phyloP scores from a whole-genome alignment of 2,329 filamentous ascomycete species.

The Arthrobotrys musiformis region DNA sequence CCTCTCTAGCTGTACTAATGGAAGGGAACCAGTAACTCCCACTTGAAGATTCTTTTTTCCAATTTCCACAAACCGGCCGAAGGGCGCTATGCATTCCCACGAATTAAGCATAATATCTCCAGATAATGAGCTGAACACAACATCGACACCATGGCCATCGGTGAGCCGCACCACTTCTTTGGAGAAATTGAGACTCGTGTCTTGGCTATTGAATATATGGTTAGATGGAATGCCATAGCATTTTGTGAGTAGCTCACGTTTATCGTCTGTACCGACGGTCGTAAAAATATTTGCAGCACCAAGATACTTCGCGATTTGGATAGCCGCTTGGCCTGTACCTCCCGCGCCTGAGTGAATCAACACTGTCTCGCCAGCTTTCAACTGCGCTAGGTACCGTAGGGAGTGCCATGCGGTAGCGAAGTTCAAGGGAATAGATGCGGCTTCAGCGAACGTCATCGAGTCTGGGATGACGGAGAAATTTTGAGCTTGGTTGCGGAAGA shows the following conservation, averaged over 20 bases:
- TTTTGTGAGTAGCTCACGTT: constrained; percentile 62
- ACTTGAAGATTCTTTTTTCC: constrained; percentile 65
- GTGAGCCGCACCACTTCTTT: constrained; percentile 61
- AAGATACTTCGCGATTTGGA: constrained; percentile 60
- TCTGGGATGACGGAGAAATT: constrained; percentile 8
- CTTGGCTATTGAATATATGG: constrained; percentile 63
- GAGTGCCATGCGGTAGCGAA: constrained; percentile 57
- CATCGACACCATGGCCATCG: constrained; percentile 62
- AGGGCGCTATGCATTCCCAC: constrained; percentile 65
- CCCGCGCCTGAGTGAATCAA: constrained; percentile 63
- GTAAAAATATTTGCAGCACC: constrained; percentile 64
- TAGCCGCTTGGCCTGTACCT: constrained; percentile 62
- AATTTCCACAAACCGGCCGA: constrained; percentile 66
- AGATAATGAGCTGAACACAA: constrained; percentile 66
- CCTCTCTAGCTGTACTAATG: constrained; percentile 64
- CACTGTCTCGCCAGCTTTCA: constrained; percentile 60
- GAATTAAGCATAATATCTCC: constrained; percentile 64
- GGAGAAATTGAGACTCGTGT: constrained; percentile 61
- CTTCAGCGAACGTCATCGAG: neutral
- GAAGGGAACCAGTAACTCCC: constrained; percentile 63
- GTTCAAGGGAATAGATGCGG: constrained; percentile 32
- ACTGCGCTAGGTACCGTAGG: constrained; percentile 57
- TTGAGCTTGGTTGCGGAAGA: constrained; percentile 13
- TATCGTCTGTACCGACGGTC: constrained; percentile 62
- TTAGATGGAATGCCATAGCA: constrained; percentile 62